Evolutionary conservation across 1,139 yeast genomes (phyloP), one percentile per base, ranked within the genome.

Genomic region (Debaryomyces sp.): DNA sequence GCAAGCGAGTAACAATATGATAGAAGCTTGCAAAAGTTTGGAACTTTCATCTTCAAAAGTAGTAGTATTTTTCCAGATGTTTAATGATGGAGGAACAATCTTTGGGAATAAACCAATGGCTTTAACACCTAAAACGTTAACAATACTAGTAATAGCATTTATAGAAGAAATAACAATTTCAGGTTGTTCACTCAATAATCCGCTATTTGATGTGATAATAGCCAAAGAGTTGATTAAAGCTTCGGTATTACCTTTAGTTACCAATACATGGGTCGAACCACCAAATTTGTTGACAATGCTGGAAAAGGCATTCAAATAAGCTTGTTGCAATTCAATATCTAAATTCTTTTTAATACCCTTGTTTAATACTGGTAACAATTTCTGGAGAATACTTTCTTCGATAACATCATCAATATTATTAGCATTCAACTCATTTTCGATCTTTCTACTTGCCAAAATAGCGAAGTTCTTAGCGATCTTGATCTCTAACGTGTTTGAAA

Each of bases 41-140:
- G 56, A 47, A 15, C 58, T 59, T 24, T 61, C 67, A 21, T 54
- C 65, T n/a, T 59, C 63, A 27, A 54, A 60, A 22, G 71, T 70
- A 12, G 50, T 48, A 1, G 73, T 62, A 1, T 57, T 43, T 38
- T 67, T 63, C 73, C 89, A 86, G 42, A 89, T 77, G 36, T 73
- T 70, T 51, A 90, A 76, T 7, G 89, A 76, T 12, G 89, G 89
- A 12, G 94, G 91, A 51, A 94, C 82, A 59, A 92, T 84, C 66
- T 85, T 86, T 29, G 96, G 89, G 75, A 90, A 89, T 60, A 78
- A 82, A 6, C 96, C 95, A 65, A 94, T 87, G 51, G 87, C 78
- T 61, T 90, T 88, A 26, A 96, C 94, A 42, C 99, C 99, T 45
- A 92, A 69, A 15, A 83, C 79, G 48, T 84, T 82, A 47, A 89